phyloP scores from a whole-genome alignment of 345 rosid genomes.

The Turritis glabra region DNA sequence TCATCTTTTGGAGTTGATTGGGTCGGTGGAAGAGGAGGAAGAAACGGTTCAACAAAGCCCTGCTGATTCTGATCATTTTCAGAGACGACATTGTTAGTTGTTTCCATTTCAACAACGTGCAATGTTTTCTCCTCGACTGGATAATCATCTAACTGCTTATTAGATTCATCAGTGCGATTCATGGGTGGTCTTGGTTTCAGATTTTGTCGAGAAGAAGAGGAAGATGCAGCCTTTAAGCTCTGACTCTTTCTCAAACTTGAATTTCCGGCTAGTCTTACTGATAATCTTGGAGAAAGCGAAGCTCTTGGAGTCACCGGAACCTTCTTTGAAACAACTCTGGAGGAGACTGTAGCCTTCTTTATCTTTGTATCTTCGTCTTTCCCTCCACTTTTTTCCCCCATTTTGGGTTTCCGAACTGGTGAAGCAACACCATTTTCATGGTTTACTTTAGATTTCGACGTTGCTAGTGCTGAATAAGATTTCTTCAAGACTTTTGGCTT shows the following conservation, averaged over 20 bases:
- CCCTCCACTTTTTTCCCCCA: constrained; percentile 13
- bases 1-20: constrained; percentile 43
- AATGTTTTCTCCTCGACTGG: constrained; percentile 64
- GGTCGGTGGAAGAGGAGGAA: constrained; percentile 25
- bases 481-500: constrained; percentile 36
- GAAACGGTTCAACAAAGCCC: constrained; percentile 33
- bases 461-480: constrained; percentile 29
- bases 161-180: constrained; percentile 29
- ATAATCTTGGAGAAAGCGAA: constrained; percentile 43
- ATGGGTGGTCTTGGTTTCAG: constrained; percentile 27
- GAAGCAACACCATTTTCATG: constrained; percentile 21
- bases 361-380: constrained; percentile 36
- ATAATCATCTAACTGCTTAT: constrained; percentile 38
- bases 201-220: constrained; percentile 43
- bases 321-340: constrained; percentile 46
- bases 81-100: constrained; percentile 21
- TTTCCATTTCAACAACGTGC: constrained; percentile 62
- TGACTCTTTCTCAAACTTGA: constrained; percentile 45
- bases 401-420: constrained; percentile 15
- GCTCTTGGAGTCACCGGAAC: constrained; percentile 41
- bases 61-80: constrained; percentile 48
- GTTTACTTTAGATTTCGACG: constrained; percentile 20
- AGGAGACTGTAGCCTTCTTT: constrained; percentile 27
- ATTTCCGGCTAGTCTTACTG: constrained; percentile 41
- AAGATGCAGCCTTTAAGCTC: constrained; percentile 43